Base-by-base conservation (phyloP, 192 early-diverging fungal genomes). In the Podila horticola region DNA sequence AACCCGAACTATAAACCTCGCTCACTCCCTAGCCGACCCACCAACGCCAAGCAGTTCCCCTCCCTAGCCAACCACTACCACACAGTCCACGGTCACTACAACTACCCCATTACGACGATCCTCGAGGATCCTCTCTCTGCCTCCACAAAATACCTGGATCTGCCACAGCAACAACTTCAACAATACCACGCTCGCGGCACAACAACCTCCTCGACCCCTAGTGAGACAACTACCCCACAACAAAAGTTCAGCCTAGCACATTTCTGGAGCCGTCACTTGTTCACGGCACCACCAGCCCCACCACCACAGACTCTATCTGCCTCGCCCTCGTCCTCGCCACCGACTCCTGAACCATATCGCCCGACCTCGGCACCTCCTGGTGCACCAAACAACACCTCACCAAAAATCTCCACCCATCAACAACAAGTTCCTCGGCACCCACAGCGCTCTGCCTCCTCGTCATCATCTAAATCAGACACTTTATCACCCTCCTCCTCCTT, bases 191-290 rank as follows among this genome's bases (percentile, higher is more conserved):
- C 52, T 11, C 52, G 52, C 22, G 24, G 24, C n/a, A 26, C 52
- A 55, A 55, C 52, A 55, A 55, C 52, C 3, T 22, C 52, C n/a
- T 19, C 24, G 2, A 20, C 52, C 52, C 9, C 52, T 24, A 55
- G n/a, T 22, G 20, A n/a, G n/a, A 26, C 51, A 1, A 52, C 52
- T 55, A n/a, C 52, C 52, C 20, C 52, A n/a, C 20, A 24, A 26
- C 52, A 55, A 55, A 55, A 55, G 52, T 55, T 55, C 52, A 55
- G 52, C 11, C 52, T 55, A 4, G 52, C 52, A 24, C 52, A 55
- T n/a, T 55, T 55, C 52, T 55, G 52, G 52, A 55, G 24, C 24
- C 20, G 52, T 9, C 52, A 55, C 52, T 24, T 55, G 22, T 55
- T 55, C 24, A 24, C 24, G 5, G 24, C 52, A 11, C 24, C 52